Percentiles rank a stretch among this genome's conserved stretches.
phyloP scores from a whole-genome alignment of 2,329 filamentous ascomycete genomes.

The Fusarium paranaense region DNA sequence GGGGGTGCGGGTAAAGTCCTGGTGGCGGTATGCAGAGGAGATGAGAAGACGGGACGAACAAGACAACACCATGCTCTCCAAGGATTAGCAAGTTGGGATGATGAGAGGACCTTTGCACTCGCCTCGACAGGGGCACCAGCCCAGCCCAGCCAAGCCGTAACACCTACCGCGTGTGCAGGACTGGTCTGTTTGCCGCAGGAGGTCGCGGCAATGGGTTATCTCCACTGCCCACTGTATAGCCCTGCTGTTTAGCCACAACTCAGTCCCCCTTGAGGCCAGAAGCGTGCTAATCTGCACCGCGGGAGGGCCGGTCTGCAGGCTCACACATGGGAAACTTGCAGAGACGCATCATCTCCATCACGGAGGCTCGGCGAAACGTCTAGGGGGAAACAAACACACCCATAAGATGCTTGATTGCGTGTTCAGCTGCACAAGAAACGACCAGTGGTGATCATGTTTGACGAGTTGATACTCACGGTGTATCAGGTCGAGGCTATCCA shows the following conservation, averaged over 20 bases:
- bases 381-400: conserved; percentile 7
- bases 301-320: conserved; percentile 13
- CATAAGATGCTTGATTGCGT: neutral
- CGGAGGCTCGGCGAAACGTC: conserved; percentile 19
- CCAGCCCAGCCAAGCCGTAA: conserved; percentile 19
- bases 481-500: conserved; percentile 18
- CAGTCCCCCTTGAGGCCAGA: conserved; percentile 9
- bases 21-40: conserved; percentile 26
- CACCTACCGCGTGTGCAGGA: conserved; percentile 16
- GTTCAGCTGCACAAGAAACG: conserved; percentile 1
- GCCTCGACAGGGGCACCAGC: conserved; percentile 27
- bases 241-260: conserved; percentile 19
- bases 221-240: neutral
- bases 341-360: conserved; percentile 6
- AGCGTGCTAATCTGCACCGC: conserved; percentile 27
- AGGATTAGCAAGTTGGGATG: conserved; percentile 32
- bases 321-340: conserved; percentile 14
- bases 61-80: conserved; percentile 32
- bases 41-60: conserved; percentile 34
- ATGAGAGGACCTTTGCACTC: conserved; percentile 36
- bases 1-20: conserved; percentile 18
- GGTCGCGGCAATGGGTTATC: neutral
- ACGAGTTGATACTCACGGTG: conserved; percentile 16
- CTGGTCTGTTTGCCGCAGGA: conserved; percentile 24
- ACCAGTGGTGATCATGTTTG: neutral